phyloP scores from a whole-genome alignment of 2,329 filamentous ascomycete genomes.

The Xylaria multiplex region DNA sequence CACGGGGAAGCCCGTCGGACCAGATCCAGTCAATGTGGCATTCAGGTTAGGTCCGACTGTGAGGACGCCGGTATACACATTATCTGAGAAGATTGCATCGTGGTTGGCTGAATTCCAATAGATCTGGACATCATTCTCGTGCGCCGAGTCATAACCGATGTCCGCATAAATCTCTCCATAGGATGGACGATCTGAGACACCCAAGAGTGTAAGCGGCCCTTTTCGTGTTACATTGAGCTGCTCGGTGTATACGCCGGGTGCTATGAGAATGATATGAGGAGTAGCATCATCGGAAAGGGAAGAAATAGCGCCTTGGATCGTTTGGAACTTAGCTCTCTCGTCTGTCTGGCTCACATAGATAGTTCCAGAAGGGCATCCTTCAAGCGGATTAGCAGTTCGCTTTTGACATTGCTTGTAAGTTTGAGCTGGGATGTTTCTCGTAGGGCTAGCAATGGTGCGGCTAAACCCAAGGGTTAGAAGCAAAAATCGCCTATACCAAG shows the following conservation, averaged over 20 bases:
- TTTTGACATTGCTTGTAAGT: slow-evolving; percentile 49
- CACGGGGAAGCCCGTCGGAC: slow-evolving; percentile 70
- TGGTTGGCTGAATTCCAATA: slow-evolving; percentile 67
- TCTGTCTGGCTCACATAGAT: slow-evolving; percentile 55
- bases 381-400: slow-evolving; percentile 48
- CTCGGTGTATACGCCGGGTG: slow-evolving; percentile 69
- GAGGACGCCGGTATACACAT: slow-evolving; percentile 69
- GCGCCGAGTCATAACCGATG: slow-evolving; percentile 40
- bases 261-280: slow-evolving; percentile 66
- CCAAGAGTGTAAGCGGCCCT: slow-evolving; percentile 69
- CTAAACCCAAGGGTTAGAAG: slow-evolving; percentile 19
- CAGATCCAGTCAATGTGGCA: slow-evolving; percentile 68
- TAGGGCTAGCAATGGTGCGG: not conserved
- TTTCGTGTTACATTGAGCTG: slow-evolving; percentile 72
- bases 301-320: slow-evolving; percentile 55
- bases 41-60: slow-evolving; percentile 72
- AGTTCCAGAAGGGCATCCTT: slow-evolving; percentile 54
- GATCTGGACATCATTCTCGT: slow-evolving; percentile 62
- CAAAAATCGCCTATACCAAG: slow-evolving; percentile 14
- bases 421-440: slow-evolving; percentile 39
- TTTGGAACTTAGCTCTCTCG: slow-evolving; percentile 51
- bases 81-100: slow-evolving; percentile 61
- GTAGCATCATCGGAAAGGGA: slow-evolving; percentile 55
- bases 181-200: slow-evolving; percentile 60
- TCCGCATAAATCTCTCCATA: slow-evolving; percentile 44